Percentiles rank a stretch among this genome's conserved stretches.
phyloP scores from a whole-genome alignment of 306 rosid species.

The Trifolium fragiferum region DNA sequence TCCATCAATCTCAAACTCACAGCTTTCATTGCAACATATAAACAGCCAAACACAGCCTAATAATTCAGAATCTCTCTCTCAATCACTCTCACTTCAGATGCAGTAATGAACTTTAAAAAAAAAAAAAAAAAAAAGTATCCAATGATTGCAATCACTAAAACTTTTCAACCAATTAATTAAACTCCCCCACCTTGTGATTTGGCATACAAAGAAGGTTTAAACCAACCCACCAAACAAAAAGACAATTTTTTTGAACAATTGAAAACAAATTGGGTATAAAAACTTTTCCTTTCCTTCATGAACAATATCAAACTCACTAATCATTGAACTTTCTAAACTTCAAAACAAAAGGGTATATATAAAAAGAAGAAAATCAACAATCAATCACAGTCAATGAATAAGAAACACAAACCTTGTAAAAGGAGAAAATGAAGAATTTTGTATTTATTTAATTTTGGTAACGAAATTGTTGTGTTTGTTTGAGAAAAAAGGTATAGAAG shows the following conservation, averaged over 20 bases:
- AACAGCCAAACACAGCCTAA: constrained; percentile 44
- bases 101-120: constrained; percentile 30
- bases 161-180: constrained; percentile 20
- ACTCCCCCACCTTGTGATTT: constrained; percentile 29
- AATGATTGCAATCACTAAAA: constrained; percentile 10
- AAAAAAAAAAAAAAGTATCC: constrained; percentile 26
- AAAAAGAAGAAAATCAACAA: background rate
- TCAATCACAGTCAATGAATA: background rate
- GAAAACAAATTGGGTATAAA: background rate
- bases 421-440: background rate
- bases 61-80: constrained; percentile 36
- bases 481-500: background rate
- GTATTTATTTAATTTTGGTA: background rate
- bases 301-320: background rate
- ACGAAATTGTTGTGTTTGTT: background rate
- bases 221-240: constrained; percentile 22
- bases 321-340: background rate
- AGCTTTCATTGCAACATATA: constrained; percentile 33
- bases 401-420: background rate
- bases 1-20: constrained; percentile 26
- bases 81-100: constrained; percentile 28
- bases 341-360: background rate
- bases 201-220: constrained; percentile 34
- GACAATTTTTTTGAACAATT: background rate
- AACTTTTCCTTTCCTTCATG: background rate